Evolutionary conservation across 495 filamentous ascomycete genomes (phyloP).

Genomic region (Hyaloscypha hepaticicola): DNA sequence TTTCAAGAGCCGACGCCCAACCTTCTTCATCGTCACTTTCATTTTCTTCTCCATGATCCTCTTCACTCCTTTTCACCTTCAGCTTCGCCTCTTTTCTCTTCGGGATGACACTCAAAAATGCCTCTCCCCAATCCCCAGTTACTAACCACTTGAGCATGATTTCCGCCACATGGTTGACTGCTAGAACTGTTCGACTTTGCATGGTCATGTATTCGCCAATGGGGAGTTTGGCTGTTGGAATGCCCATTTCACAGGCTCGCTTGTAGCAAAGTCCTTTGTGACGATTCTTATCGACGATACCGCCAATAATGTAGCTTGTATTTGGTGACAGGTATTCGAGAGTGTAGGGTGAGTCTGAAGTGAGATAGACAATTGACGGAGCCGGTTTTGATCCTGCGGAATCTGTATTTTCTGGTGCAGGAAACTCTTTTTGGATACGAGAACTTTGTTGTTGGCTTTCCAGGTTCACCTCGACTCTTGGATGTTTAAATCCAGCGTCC

Average conservation of each 20-base stretch:
- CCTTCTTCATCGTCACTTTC: constrained; percentile 8
- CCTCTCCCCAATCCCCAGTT: constrained; percentile 81
- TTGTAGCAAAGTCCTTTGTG: constrained; percentile 94
- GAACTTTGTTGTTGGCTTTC: not conserved
- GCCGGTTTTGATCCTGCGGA: not conserved
- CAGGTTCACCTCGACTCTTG: not conserved
- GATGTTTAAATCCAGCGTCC: too few relatives aligned
- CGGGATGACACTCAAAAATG: constrained; percentile 84
- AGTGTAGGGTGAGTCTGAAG: constrained; percentile 80
- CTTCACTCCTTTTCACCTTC: constrained; percentile 33
- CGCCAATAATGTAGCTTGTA: constrained; percentile 90
- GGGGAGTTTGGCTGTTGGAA: constrained; percentile 85
- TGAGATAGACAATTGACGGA: constrained; percentile 71
- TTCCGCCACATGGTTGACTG: constrained; percentile 93
- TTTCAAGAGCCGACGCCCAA: not conserved
- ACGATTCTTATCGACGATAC: constrained; percentile 91
- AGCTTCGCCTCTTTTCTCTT: constrained; percentile 75
- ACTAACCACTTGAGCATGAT: constrained; percentile 95
- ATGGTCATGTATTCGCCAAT: constrained; percentile 92
- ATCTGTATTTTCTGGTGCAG: not conserved
- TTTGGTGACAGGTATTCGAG: constrained; percentile 76
- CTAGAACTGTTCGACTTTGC: constrained; percentile 75
- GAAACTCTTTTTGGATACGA: not conserved
- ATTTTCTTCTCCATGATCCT: constrained; percentile 13
- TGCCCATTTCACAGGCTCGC: constrained; percentile 66